Percentiles rank a stretch among this genome's conserved stretches.
Conservation (phyloP, 2,329 filamentous ascomycete species). For the Proliferodiscus dingleyae region DNA sequence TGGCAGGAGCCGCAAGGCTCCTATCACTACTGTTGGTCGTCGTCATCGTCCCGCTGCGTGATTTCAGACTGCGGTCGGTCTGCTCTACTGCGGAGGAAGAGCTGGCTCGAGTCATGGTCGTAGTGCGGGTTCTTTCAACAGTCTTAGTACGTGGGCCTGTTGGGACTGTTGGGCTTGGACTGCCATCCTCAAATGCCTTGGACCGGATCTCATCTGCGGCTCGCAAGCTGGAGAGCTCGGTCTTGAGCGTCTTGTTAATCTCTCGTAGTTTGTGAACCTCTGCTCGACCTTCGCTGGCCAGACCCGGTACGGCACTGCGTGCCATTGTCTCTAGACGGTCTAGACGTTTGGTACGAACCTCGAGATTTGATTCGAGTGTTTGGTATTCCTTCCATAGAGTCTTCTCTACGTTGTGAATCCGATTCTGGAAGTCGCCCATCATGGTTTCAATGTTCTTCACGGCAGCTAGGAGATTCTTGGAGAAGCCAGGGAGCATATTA, state of each 20-base stretch:
- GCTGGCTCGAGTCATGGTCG: constrained; percentile 50
- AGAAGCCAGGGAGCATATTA: constrained; percentile 81
- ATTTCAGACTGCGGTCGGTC: constrained; percentile 41
- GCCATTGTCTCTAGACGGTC: constrained; percentile 81
- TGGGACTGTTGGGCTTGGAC: constrained; percentile 32
- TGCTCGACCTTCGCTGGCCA: constrained; percentile 28
- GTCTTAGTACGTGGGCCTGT: constrained; percentile 29
- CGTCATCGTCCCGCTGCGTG: constrained; percentile 16
- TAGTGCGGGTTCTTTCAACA: constrained; percentile 21
- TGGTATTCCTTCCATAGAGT: constrained; percentile 91
- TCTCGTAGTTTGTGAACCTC: constrained; percentile 59
- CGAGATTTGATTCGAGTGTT: constrained; percentile 73
- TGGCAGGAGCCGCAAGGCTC: background rate
- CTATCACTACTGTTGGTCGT: background rate
- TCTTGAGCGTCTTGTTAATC: constrained; percentile 57
- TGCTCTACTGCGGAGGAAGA: constrained; percentile 37
- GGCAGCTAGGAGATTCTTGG: constrained; percentile 80
- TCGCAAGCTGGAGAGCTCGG: constrained; percentile 65
- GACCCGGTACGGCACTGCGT: constrained; percentile 53
- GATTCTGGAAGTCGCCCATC: constrained; percentile 69
- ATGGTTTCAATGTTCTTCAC: constrained; percentile 83
- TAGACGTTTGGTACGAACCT: constrained; percentile 75
- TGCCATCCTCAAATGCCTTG: constrained; percentile 36
- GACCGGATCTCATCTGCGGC: constrained; percentile 41
- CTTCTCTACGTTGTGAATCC: constrained; percentile 80